phyloP scores from a whole-genome alignment of 352 stramenopile species.

The Phytophthora syringae region DNA sequence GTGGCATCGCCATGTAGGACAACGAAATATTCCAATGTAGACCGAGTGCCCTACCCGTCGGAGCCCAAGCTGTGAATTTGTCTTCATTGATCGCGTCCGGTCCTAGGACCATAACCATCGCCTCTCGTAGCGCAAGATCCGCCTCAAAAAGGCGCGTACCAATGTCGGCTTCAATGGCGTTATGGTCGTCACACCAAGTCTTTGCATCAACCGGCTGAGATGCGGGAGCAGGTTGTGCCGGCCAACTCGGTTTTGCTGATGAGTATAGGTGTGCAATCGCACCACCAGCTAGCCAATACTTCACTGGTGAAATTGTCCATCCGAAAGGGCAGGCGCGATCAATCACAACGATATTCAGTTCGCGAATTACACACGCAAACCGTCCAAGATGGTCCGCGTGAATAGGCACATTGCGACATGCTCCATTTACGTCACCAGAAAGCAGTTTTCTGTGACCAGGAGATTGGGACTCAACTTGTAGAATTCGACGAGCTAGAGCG shows the following conservation, averaged over 20 bases:
- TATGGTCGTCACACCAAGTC: constrained; percentile 14
- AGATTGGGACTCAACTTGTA: too few species aligned
- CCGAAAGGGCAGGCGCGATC: constrained; percentile 2
- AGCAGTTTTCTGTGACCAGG: too few species aligned
- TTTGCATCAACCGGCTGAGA: constrained; percentile 2
- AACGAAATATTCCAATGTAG: not conserved
- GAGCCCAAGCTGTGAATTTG: constrained; percentile 4
- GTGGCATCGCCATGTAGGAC: not conserved
- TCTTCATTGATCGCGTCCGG: constrained; percentile 5
- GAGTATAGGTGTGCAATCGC: constrained; percentile 13
- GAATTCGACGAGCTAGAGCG: not conserved
- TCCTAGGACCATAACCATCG: constrained; percentile 6
- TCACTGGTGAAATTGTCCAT: constrained; percentile 4
- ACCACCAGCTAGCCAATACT: constrained; percentile 9
- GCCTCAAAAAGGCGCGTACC: constrained; percentile 5
- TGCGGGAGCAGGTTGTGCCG: not conserved
- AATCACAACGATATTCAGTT: constrained; percentile 10
- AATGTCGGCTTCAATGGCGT: constrained; percentile 13
- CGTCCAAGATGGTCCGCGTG: constrained; percentile 13
- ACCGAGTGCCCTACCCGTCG: not conserved
- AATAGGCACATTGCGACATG: constrained; percentile 10
- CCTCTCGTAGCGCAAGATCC: constrained; percentile 1
- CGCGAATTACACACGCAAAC: constrained; percentile 13
- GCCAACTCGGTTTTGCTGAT: not conserved
- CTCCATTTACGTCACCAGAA: constrained; percentile 13